Percentiles rank a stretch among this genome's conserved stretches.
Conservation (phyloP, 495 filamentous ascomycete species). For the Trichocladium antarcticum region DNA sequence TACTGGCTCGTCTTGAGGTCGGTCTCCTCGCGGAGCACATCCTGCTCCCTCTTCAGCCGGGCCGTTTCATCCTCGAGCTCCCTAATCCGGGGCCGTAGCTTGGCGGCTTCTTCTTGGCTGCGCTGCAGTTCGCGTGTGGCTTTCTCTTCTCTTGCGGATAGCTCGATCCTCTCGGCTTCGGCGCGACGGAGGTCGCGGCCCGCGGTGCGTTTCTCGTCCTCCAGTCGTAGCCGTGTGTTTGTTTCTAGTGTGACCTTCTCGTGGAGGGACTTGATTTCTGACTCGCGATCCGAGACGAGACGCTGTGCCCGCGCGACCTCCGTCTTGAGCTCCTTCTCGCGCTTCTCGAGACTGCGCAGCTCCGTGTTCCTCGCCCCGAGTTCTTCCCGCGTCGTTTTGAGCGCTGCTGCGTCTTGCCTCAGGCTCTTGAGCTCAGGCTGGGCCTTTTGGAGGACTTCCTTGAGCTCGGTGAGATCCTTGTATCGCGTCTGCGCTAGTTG, state of each 20-base stretch:
- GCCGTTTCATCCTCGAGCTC: constrained; percentile 62
- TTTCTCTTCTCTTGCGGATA: constrained; percentile 59
- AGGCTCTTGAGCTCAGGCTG: constrained; percentile 75
- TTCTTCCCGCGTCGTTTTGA: constrained; percentile 62
- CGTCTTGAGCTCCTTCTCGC: constrained; percentile 65
- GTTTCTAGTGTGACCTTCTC: constrained; percentile 67
- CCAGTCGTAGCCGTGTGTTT: constrained; percentile 55
- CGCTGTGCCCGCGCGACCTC: constrained; percentile 62
- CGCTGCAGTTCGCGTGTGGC: constrained; percentile 54
- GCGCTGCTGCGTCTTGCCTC: constrained; percentile 58
- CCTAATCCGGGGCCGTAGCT: constrained; percentile 49
- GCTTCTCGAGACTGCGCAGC: constrained; percentile 61
- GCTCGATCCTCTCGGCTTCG: constrained; percentile 67
- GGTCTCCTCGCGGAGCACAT: constrained; percentile 64
- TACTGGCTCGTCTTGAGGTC: constrained; percentile 79
- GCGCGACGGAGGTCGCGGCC: constrained; percentile 64
- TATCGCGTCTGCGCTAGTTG: constrained; percentile 76
- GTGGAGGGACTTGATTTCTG: constrained; percentile 62
- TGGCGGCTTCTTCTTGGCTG: constrained; percentile 55
- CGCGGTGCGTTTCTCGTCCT: constrained; percentile 59
- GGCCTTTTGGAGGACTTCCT: constrained; percentile 66
- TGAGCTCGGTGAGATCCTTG: constrained; percentile 72
- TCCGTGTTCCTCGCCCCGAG: constrained; percentile 56
- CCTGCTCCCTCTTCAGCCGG: constrained; percentile 52
- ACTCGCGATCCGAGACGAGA: constrained; percentile 57